These are phyloP conservation scores for Candida oleophila DNA, from an alignment of 805 yeast species.

Conservation along the genomic window DNA sequence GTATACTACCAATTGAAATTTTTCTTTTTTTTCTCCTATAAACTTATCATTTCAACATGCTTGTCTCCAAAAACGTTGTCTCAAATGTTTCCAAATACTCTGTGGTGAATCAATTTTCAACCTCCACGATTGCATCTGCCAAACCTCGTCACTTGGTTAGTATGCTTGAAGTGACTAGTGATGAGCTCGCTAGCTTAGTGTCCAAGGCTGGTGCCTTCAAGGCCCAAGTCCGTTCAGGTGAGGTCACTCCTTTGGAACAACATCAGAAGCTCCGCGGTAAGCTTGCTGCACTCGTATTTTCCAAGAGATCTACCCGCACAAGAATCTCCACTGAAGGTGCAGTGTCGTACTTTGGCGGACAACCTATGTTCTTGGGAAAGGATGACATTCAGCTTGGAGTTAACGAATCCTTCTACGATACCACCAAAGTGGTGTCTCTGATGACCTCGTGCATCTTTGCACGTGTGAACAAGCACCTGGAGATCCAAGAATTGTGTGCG, in stretches of 20 bases:
- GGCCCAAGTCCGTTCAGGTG: slow-evolving; percentile 55
- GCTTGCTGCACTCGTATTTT: slow-evolving; percentile 78
- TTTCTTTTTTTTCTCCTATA: neutral
- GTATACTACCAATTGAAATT: too few relatives aligned
- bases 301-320: slow-evolving; percentile 93
- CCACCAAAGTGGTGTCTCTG: slow-evolving; percentile 84
- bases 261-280: slow-evolving; percentile 69
- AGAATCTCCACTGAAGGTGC: slow-evolving; percentile 95
- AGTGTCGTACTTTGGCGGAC: slow-evolving; percentile 87
- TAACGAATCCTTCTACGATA: slow-evolving; percentile 86
- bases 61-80: neutral
- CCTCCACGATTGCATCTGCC: slow-evolving; percentile 7
- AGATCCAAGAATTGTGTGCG: slow-evolving; percentile 72
- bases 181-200: slow-evolving; percentile 72
- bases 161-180: slow-evolving; percentile 71
- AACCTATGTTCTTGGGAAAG: slow-evolving; percentile 93
- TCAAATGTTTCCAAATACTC: neutral
- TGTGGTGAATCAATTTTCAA: slow-evolving; percentile 6
- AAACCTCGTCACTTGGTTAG: slow-evolving; percentile 72
- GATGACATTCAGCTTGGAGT: slow-evolving; percentile 97
- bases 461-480: slow-evolving; percentile 84
- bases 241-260: slow-evolving; percentile 33
- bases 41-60: neutral
- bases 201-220: slow-evolving; percentile 72
- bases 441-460: slow-evolving; percentile 98